phyloP scores from a whole-genome alignment of 2,329 filamentous ascomycete genomes.

The Ascochyta rabiei region DNA sequence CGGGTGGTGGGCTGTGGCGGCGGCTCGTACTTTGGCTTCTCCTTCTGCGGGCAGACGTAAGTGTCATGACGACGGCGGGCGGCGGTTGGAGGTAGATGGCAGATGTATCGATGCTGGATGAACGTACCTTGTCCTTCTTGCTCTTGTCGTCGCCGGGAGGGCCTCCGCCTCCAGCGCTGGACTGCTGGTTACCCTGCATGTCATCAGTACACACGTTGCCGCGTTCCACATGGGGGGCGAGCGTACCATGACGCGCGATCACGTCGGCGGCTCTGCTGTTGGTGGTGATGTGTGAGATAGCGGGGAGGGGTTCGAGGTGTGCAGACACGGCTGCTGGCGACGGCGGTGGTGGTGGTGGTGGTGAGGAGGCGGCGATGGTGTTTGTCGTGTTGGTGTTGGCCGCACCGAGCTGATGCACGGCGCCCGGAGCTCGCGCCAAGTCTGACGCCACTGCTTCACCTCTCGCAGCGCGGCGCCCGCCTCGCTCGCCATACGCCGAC shows the following conservation, averaged over 20 bases:
- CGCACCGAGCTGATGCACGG: slow-evolving; percentile 25
- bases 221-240: slow-evolving; percentile 23
- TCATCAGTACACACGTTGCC: slow-evolving; percentile 46
- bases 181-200: slow-evolving; percentile 78
- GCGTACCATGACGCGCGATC: slow-evolving; percentile 43
- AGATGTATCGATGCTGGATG: not conserved
- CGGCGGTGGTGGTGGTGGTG: slow-evolving; percentile 8
- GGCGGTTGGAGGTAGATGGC: slow-evolving; percentile 1
- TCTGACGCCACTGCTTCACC: slow-evolving; percentile 34
- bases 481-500: slow-evolving; percentile 38
- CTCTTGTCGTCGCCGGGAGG: slow-evolving; percentile 77
- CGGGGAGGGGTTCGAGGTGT: not conserved
- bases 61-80: slow-evolving; percentile 12
- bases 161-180: slow-evolving; percentile 77
- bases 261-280: slow-evolving; percentile 10
- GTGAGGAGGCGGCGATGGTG: slow-evolving; percentile 27
- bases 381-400: slow-evolving; percentile 43
- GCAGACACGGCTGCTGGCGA: slow-evolving; percentile 21
- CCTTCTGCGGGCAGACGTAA: slow-evolving; percentile 69
- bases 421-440: slow-evolving; percentile 29
- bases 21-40: slow-evolving; percentile 99
- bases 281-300: not conserved
- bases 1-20: slow-evolving; percentile 95
- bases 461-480: slow-evolving; percentile 24
- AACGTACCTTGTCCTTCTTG: slow-evolving; percentile 76